phyloP scores from a whole-genome alignment of 768 basidiomycete genomes.

The Tremella yokohamensis region DNA sequence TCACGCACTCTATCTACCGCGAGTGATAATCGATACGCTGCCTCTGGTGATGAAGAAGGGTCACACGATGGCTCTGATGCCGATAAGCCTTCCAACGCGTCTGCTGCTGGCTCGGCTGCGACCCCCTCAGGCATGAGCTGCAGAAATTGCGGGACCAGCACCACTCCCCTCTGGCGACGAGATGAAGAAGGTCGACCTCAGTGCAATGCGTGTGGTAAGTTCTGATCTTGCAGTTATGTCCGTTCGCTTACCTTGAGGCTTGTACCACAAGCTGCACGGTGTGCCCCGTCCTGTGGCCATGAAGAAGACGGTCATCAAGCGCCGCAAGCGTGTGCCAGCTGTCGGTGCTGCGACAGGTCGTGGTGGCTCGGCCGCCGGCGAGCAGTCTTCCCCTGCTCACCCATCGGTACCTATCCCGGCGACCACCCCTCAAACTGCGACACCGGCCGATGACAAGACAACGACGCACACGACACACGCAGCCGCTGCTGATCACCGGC shows the following conservation, averaged over 20 bases:
- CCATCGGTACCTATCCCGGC: constrained; percentile 8
- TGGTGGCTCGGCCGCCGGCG: constrained; percentile 23
- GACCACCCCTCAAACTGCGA: constrained; percentile 13
- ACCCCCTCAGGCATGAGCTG: constrained; percentile 51
- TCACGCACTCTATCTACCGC: constrained; percentile 14
- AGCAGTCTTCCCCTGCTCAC: constrained; percentile 17
- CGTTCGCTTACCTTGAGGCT: constrained; percentile 57
- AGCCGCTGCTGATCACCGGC: background rate
- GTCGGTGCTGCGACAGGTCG: constrained; percentile 47
- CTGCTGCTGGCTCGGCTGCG: constrained; percentile 28
- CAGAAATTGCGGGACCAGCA: constrained; percentile 51
- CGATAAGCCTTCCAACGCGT: constrained; percentile 40
- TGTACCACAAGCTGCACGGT: constrained; percentile 98
- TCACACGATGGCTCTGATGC: constrained; percentile 19
- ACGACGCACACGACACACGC: constrained; percentile 1
- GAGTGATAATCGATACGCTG: constrained; percentile 14
- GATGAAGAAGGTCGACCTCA: constrained; percentile 55
- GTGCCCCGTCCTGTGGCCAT: constrained; percentile 95
- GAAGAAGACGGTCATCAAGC: constrained; percentile 99
- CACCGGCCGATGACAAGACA: background rate
- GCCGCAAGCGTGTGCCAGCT: constrained; percentile 93
- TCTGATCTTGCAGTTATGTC: background rate
- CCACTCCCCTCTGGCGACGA: constrained; percentile 55
- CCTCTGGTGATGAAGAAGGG: constrained; percentile 7
- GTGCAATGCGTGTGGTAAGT: constrained; percentile 56